Base-by-base conservation (phyloP, 371 early-diverging fungal genomes). In the Capniomyces stellatus region DNA sequence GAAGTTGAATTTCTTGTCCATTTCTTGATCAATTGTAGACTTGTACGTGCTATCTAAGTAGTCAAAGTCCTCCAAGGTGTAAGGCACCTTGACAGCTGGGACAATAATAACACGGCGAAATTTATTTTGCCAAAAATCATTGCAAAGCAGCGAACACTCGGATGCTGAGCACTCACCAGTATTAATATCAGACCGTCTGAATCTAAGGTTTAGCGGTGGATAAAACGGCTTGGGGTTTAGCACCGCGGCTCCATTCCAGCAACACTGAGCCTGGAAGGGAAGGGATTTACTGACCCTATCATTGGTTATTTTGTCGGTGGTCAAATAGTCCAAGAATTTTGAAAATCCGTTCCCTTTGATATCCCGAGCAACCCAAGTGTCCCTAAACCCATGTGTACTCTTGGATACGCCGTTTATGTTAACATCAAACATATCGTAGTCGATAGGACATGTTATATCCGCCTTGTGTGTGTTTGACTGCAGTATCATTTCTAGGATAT, bases 191-290 rank as follows among this genome's bases (percentile, higher is more conserved):
- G 48, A 24, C 19, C 71, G 54, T 15, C 69, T 48, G 51, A 73
- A 71, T 25, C 58, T 48, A 29, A 67, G 42, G 1, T 27, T 46
- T 18, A 49, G 46, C 13, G 22, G 15, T 12, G 46, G 51, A 2
- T 24, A 27, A 46, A 74, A 68, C 25, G 64, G 64, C 0, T 12
- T 48, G 2, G 75, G 53, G 43, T 69, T 62, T 3, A 75, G 46
- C 10, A 73, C 64, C 0, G 67, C 62, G 31, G 60, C 46, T 29
- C 74, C 74, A 53, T 75, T 75, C 75, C 74, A 74, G 54, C 72
- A 74, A 49, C 75, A 74, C 40, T 64, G 66, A 23, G 60, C 70
- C 49, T 75, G 71, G 43, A 64, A 61, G 4, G 74, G 76, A 10
- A 59, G 51, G 39, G 46, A 47, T 25, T 44, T 25, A 15, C 15